Evolutionary conservation across 176 grass and related monocot species (phyloP), one percentile per base, ranked within the genome.

Genomic region (Phoenix roebelenii): DNA sequence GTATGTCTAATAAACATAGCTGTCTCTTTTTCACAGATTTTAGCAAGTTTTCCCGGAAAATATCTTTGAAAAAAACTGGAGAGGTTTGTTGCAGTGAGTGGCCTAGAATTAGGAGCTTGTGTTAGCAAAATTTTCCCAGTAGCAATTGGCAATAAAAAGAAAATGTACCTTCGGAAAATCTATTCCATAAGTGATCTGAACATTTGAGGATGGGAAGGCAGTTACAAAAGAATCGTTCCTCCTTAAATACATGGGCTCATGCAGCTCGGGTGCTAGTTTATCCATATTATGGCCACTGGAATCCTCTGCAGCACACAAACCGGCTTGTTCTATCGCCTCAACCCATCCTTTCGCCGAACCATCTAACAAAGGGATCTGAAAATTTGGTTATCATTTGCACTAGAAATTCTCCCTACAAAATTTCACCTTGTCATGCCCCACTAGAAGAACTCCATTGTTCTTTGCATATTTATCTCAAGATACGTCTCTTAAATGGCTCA

Each of bases 291-390:
- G 51, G 15, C 73, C 87, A 68, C 63, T n/a, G 17, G 50, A 22
- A 71, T 97, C 76, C 64, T 77, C 30, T 0, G 87, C 87, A 3
- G 58, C 59, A 63, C 83, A 80, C 25, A 92, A 53, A 72, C 83
- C 69, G 24, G 64, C 62, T 16, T 56, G 50, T 35, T 53, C 72
- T 67, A 97, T 83, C 7, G 74, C 84, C 55, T 78, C 59, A 23
- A 85, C 80, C 93, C 87, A 97, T 66, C 84, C 78, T 82, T 77
- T 83, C 18, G 84, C 81, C 70, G 84, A 97, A 88, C 93, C 93
- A 91, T 97, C 92, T 78, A 97, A 75, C 73, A 92, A 78, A 80
- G 93, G 87, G 75, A 91, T 78, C 87, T 97, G 76, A 72, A 30
- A 24, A 85, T 54, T 52, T 25, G 54, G 70, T 59, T 84, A 78